phyloP scores from a whole-genome alignment of 805 yeast genomes.

The Candida khao-thaluensis region DNA sequence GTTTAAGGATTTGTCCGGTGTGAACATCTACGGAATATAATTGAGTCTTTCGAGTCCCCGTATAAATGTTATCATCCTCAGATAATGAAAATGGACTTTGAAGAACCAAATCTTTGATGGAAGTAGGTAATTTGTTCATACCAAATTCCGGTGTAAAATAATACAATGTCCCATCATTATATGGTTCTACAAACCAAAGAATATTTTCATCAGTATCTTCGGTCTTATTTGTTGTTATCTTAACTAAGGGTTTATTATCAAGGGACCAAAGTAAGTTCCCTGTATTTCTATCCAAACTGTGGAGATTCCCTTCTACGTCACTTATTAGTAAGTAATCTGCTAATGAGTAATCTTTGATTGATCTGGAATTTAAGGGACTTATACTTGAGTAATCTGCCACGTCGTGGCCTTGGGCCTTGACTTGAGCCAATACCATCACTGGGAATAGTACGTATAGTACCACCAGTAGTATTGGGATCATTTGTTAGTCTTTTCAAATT shows the following conservation, averaged over 20 bases:
- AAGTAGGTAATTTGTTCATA: constrained; percentile 75
- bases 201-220: constrained; percentile 21
- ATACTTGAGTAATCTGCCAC: constrained; percentile 10
- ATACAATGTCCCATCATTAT: constrained; percentile 77
- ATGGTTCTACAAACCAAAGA: constrained; percentile 90
- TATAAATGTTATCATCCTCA: constrained; percentile 79
- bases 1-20: constrained; percentile 70
- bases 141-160: constrained; percentile 77
- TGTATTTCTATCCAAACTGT: constrained; percentile 71
- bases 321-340: constrained; percentile 65
- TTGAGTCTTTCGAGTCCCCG: constrained; percentile 78
- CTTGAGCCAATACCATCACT: no score
- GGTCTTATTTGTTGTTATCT: constrained; percentile 28
- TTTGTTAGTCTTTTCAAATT: no score
- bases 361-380: constrained; percentile 37
- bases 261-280: constrained; percentile 81
- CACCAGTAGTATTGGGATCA: no score
- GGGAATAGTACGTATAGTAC: no score
- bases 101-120: constrained; percentile 71
- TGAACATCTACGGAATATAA: constrained; percentile 69
- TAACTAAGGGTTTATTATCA: constrained; percentile 60
- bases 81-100: constrained; percentile 82
- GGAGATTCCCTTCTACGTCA: constrained; percentile 84
- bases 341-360: constrained; percentile 47
- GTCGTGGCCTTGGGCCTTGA: neutral